These are phyloP conservation scores for Pseudodiploospora longispora DNA, from an alignment of 2,329 filamentous ascomycete species.

Conservation along the genomic window DNA sequence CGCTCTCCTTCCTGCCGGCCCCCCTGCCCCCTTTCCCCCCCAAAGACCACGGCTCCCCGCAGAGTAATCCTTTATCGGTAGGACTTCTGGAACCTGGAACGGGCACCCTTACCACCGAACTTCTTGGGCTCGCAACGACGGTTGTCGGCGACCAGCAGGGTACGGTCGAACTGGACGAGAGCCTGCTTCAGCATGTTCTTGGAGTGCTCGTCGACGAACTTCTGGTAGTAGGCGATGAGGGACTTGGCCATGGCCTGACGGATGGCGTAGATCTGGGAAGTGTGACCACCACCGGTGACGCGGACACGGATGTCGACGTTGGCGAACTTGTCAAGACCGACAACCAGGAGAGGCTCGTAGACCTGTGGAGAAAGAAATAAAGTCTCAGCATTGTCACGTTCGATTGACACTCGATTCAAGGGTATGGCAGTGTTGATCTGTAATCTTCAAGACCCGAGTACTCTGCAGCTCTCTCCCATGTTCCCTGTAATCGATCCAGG, in stretches of 20 bases:
- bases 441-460: too few relatives aligned
- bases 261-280: conserved; percentile 95
- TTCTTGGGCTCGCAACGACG: conserved; percentile 99
- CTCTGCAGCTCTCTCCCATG: not conserved
- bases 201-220: conserved; percentile 99
- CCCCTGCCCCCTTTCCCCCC: conserved; percentile 11
- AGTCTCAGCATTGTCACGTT: conserved; percentile 11
- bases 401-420: too few relatives aligned
- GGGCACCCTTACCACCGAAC: conserved; percentile 87
- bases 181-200: conserved; percentile 99
- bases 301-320: conserved; percentile 96
- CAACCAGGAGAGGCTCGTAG: conserved; percentile 96
- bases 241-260: conserved; percentile 96
- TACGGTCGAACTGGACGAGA: conserved; percentile 91
- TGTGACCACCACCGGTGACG: conserved; percentile 95
- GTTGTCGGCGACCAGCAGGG: conserved; percentile 97
- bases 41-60: conserved; percentile 5
- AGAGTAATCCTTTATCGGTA: conserved; percentile 68
- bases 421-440: too few relatives aligned
- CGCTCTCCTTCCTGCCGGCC: not conserved
- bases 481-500: conserved; percentile 1
- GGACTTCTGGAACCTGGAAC: conserved; percentile 97
- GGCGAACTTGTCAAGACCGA: conserved; percentile 95
- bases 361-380: conserved; percentile 44
- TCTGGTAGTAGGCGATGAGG: conserved; percentile 83